Conservation (phyloP, 768 basidiomycete species). For the Calocera viscosa region DNA sequence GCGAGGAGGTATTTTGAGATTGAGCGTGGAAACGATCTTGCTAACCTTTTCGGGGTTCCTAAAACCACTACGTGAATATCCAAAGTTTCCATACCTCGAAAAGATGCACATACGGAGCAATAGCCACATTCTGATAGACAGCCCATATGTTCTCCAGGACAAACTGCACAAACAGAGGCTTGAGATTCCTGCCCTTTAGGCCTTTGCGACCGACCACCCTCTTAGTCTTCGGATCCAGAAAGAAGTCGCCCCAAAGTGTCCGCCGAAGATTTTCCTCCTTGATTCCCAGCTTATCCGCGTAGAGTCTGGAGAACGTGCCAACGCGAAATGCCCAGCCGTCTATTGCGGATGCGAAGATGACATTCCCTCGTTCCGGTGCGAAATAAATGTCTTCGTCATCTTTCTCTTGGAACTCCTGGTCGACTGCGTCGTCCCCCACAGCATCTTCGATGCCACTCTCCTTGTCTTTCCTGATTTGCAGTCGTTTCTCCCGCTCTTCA, state of each 20-base stretch:
- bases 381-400: slow-evolving; percentile 98
- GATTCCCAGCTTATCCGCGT: slow-evolving; percentile 79
- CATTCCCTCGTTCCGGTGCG: slow-evolving; percentile 88
- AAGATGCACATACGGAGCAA: slow-evolving; percentile 54
- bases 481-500: slow-evolving; percentile 75
- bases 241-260: slow-evolving; percentile 96
- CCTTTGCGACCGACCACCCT: slow-evolving; percentile 83
- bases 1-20: slow-evolving; percentile 70
- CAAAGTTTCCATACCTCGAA: slow-evolving; percentile 2
- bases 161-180: slow-evolving; percentile 94
- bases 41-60: slow-evolving; percentile 81
- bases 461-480: slow-evolving; percentile 58
- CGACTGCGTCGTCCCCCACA: slow-evolving; percentile 45
- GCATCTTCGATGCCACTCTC: slow-evolving; percentile 18
- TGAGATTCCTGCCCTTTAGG: slow-evolving; percentile 71
- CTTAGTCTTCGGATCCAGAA: slow-evolving; percentile 91
- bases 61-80: slow-evolving; percentile 8
- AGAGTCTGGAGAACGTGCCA: slow-evolving; percentile 85
- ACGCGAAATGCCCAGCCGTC: slow-evolving; percentile 97
- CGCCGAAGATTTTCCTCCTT: slow-evolving; percentile 73
- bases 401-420: slow-evolving; percentile 74
- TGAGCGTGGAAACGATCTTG: slow-evolving; percentile 75
- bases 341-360: slow-evolving; percentile 88
- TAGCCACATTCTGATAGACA: slow-evolving; percentile 78
- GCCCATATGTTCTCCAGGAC: slow-evolving; percentile 96